A percentile compares a stretch with the other conserved stretches of the same genome.
Conservation (phyloP, 2,329 filamentous ascomycete species). For the Fusarium pseudocircinatum region DNA sequence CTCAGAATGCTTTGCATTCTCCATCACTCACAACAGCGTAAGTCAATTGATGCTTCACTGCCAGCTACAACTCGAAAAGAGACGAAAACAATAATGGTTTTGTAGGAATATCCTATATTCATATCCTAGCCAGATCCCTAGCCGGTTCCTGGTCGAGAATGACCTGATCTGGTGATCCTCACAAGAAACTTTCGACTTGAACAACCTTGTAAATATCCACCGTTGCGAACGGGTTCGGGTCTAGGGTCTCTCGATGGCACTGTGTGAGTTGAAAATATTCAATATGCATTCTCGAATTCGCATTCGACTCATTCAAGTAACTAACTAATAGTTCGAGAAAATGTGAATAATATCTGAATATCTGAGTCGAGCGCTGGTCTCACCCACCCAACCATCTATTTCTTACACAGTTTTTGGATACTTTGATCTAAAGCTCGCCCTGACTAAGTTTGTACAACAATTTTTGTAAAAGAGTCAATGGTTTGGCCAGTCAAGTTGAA, state of each 20-base stretch:
- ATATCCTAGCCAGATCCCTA: neutral
- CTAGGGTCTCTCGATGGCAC: neutral
- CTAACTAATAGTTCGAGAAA: neutral
- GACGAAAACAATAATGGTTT: neutral
- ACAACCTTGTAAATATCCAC: neutral
- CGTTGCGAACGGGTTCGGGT: neutral
- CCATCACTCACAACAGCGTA: neutral
- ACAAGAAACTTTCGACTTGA: slow-evolving; percentile 3
- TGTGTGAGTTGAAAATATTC: neutral
- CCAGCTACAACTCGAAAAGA: neutral
- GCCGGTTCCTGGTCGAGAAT: neutral
- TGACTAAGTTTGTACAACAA: neutral
- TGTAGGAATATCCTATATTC: neutral
- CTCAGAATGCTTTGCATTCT: neutral
- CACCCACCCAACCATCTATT: neutral
- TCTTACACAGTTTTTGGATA: neutral
- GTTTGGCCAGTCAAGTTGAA: no score
- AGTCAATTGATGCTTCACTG: neutral
- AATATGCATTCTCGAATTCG: slow-evolving; percentile 4
- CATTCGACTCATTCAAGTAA: neutral
- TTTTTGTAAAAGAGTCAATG: neutral
- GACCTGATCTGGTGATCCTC: neutral
- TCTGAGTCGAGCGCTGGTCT: neutral
- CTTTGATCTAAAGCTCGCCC: neutral
- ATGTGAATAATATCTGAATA: neutral